Conservation (phyloP, 2,329 filamentous ascomycete species). For the Colletotrichum orchidophilum region DNA sequence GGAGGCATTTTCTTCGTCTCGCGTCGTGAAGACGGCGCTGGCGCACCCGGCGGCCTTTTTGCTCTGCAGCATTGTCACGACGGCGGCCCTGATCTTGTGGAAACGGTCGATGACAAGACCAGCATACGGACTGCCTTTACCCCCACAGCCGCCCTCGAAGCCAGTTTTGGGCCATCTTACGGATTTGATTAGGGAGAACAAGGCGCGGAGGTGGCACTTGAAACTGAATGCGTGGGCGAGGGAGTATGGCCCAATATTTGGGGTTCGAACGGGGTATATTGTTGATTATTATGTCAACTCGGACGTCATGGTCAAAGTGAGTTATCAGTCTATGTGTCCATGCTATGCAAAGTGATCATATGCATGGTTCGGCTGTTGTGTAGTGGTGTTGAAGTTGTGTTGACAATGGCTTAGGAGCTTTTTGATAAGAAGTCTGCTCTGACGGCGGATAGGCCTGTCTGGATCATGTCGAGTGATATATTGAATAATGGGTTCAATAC, state of each 20-base stretch:
- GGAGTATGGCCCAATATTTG: constrained; percentile 7
- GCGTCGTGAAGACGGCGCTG: neutral
- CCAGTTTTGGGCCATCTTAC: neutral
- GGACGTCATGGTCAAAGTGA: constrained; percentile 4
- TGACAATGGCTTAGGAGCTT: neutral
- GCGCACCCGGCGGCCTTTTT: neutral
- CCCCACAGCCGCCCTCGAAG: neutral
- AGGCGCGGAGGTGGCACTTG: constrained; percentile 2
- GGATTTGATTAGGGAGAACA: constrained; percentile 4
- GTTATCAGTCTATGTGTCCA: too few relatives aligned
- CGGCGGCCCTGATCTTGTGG: neutral
- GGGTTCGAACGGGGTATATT: constrained; percentile 7
- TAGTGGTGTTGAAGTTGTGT: too few relatives aligned
- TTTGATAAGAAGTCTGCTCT: constrained; percentile 19
- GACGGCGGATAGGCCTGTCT: constrained; percentile 8
- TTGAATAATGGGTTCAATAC: constrained; percentile 4
- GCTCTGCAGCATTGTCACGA: neutral
- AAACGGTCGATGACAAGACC: neutral
- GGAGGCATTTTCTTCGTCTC: neutral
- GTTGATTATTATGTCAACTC: constrained; percentile 20
- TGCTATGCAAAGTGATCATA: too few relatives aligned
- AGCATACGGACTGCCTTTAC: neutral
- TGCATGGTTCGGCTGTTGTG: too few relatives aligned
- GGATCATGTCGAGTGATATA: constrained; percentile 14
- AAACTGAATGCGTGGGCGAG: neutral